Evolutionary conservation across 352 stramenopile species (phyloP).

Genomic region (Blastocystis sp.): DNA sequence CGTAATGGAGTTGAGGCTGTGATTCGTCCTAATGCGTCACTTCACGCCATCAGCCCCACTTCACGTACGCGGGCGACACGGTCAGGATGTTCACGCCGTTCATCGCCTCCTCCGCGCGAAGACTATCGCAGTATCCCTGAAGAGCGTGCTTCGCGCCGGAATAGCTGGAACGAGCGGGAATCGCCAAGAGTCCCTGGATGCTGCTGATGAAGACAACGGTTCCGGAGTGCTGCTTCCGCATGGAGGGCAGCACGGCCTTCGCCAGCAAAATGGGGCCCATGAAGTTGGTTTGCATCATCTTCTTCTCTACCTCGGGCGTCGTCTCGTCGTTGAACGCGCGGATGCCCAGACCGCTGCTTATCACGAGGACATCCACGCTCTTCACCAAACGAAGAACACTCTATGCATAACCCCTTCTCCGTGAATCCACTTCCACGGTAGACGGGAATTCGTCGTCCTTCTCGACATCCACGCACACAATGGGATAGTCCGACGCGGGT

Average conservation of each 20-base stretch:
- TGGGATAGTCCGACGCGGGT: not conserved
- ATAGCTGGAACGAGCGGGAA: constrained; percentile 54
- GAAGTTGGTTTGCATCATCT: constrained; percentile 73
- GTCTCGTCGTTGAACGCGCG: constrained; percentile 58
- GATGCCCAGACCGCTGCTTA: constrained; percentile 68
- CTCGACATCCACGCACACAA: constrained; percentile 65
- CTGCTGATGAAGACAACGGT: constrained; percentile 73
- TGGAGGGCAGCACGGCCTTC: constrained; percentile 39
- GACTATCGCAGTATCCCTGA: constrained; percentile 67
- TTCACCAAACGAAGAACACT: not conserved
- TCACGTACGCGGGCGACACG: constrained; percentile 70
- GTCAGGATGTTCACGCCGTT: constrained; percentile 70
- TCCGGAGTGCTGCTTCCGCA: constrained; percentile 53
- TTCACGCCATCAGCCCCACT: not conserved
- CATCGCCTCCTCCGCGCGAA: constrained; percentile 54
- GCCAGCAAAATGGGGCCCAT: constrained; percentile 55
- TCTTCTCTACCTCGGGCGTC: constrained; percentile 64
- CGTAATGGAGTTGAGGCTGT: constrained; percentile 52
- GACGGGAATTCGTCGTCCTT: constrained; percentile 40
- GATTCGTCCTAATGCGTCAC: constrained; percentile 52
- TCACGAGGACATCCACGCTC: constrained; percentile 50
- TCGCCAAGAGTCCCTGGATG: constrained; percentile 50
- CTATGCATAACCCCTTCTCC: constrained; percentile 3
- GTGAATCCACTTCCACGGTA: not conserved
- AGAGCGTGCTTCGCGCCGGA: constrained; percentile 69